These are phyloP conservation scores for Aspergillus bombycis DNA, from an alignment of 2,329 filamentous ascomycete genomes.

Conservation along the genomic window DNA sequence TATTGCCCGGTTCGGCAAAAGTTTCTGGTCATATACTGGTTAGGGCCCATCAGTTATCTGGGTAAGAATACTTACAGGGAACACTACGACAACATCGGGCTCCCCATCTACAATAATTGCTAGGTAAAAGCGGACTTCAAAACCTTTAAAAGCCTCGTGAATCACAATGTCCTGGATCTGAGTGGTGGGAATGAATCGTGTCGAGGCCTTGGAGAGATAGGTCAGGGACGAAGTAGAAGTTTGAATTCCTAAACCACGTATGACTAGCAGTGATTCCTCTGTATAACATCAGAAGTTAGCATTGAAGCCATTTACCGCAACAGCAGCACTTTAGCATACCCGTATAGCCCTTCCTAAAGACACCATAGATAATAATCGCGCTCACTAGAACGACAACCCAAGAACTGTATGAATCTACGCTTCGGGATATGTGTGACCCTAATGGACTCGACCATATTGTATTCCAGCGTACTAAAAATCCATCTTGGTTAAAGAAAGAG, in stretches of 20 bases:
- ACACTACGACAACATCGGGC: conserved; percentile 89
- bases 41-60: not conserved
- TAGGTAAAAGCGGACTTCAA: conserved; percentile 87
- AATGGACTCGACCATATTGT: conserved; percentile 38
- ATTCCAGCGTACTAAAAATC: conserved; percentile 31
- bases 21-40: conserved; percentile 44
- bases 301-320: conserved; percentile 15
- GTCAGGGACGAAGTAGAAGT: conserved; percentile 72
- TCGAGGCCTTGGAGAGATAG: conserved; percentile 65
- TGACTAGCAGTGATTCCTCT: conserved; percentile 84
- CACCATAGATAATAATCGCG: conserved; percentile 46
- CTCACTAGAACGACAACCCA: conserved; percentile 45
- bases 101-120: conserved; percentile 89
- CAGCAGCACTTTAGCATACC: conserved; percentile 41
- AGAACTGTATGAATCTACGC: conserved; percentile 47
- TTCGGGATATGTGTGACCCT: conserved; percentile 36
- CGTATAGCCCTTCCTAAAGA: conserved; percentile 54
- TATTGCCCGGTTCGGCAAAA: conserved; percentile 73
- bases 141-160: conserved; percentile 91
- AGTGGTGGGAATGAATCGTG: conserved; percentile 85
- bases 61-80: conserved; percentile 62
- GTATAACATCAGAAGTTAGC: conserved; percentile 45
- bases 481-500: conserved; percentile 31
- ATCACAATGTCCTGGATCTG: conserved; percentile 92
- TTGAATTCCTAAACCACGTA: conserved; percentile 88